Evolutionary conservation across 78 protist species (phyloP), one percentile per base, ranked within the genome.

Genomic region (Chrysochromulina tobinii): DNA sequence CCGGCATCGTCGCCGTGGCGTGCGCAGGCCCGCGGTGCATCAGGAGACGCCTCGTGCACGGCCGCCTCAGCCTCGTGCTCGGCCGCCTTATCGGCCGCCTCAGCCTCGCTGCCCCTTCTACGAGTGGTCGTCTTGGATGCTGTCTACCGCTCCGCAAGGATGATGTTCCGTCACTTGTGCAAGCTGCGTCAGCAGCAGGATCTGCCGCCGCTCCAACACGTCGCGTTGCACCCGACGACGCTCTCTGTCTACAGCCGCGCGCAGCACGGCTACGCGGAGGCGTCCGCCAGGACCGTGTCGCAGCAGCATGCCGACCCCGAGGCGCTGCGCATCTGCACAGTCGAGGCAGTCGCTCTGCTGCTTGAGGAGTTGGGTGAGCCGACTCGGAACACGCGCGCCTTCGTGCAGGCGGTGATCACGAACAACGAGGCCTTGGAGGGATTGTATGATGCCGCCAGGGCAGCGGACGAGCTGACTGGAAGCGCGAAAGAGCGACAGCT

Each of bases 171-270:
- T 11, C n/a, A 5, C 50, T 12, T 69, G 79, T 51, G 15, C 79
- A 5, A 17, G 38, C 79, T 2, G 25, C 27, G 7, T 6, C 27
- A 64, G 20, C 25, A 21, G 69, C 25, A 6, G 20, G 61, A 11
- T 11, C 61, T 12, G 20, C 25, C 69, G 69, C 69, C 25, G 50
- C 79, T 51, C 1, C 53, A 3, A 9, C 79, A 69, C 51, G 79
- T 69, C 25, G 79, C 79, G 79, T 51, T 69, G 14, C 79, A 69
- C 79, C 79, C 79, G 51, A 69, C 38, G 50, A 69, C 50, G 23
- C 79, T 69, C 79, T 69, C 79, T 2, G 79, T 69, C 53, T 69
- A 69, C 79, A 5, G 27, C 12, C 79, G 79, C 79, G 79, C 79
- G 23, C n/a, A 5, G n/a, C 11, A 38, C 3, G 25, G 55, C n/a